phyloP scores from a whole-genome alignment of 352 stramenopile genomes.

The Phytophthora multivora region DNA sequence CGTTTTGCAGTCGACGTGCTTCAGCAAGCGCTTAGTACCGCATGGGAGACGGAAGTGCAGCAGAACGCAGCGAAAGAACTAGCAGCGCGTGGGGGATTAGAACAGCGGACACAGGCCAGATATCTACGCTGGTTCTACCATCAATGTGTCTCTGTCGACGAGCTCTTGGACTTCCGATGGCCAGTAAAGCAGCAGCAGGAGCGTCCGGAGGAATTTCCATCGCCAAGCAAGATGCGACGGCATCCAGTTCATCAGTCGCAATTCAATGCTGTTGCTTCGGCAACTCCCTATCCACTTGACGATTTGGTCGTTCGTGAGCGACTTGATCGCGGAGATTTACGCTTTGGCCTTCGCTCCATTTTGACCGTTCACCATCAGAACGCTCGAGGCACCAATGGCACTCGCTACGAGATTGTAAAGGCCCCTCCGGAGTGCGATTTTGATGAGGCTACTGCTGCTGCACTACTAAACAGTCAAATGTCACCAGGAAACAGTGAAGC shows the following conservation, averaged over 20 bases:
- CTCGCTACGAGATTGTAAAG: conserved; percentile 27
- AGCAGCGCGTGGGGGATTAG: conserved; percentile 27
- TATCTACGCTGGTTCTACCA: conserved; percentile 75
- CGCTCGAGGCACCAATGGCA: conserved; percentile 17
- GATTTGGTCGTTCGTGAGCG: conserved; percentile 57
- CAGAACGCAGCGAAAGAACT: conserved; percentile 9
- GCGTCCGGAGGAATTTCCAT: conserved; percentile 4
- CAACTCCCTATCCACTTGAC: conserved; percentile 49
- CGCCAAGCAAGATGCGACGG: conserved; percentile 9
- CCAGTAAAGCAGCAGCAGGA: conserved; percentile 40
- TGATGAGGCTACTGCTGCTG: conserved; percentile 12
- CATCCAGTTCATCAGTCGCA: not conserved
- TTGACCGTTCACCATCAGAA: conserved; percentile 58
- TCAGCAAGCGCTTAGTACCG: conserved; percentile 31
- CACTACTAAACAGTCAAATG: conserved; percentile 6
- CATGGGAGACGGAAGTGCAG: conserved; percentile 45
- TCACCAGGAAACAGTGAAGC: not conserved
- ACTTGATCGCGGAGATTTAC: conserved; percentile 46
- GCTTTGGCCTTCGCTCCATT: conserved; percentile 49
- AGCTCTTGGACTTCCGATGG: conserved; percentile 63
- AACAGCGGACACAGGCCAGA: conserved; percentile 46
- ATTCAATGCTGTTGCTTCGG: conserved; percentile 1
- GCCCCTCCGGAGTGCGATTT: conserved; percentile 25
- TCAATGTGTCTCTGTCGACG: conserved; percentile 55
- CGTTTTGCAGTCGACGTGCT: conserved; percentile 33